Percentiles rank a stretch among this genome's conserved stretches.
These are phyloP conservation scores for Periglandula ipomoeae DNA, from an alignment of 2,329 filamentous ascomycete species.

Conservation along the genomic window DNA sequence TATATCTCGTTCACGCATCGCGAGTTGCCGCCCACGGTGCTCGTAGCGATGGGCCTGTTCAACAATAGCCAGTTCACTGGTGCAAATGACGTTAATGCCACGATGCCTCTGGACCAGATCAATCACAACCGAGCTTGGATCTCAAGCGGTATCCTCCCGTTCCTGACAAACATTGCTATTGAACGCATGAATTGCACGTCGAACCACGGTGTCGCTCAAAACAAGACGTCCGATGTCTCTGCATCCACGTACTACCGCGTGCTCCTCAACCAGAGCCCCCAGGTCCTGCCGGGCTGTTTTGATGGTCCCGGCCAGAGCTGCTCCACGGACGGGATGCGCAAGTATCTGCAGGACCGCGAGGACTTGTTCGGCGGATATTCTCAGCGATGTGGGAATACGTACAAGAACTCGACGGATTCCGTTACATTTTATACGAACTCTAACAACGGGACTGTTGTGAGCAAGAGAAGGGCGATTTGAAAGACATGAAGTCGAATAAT, in stretches of 20 bases:
- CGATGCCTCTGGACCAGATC: constrained; percentile 53
- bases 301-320: constrained; percentile 36
- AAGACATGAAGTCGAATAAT: too few species aligned
- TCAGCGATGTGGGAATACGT: constrained; percentile 26
- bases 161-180: constrained; percentile 56
- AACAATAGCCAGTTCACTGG: constrained; percentile 53
- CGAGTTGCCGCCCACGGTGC: constrained; percentile 56
- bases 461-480: background rate
- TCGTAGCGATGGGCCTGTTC: constrained; percentile 60
- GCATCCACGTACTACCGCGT: constrained; percentile 29
- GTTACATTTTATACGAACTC: constrained; percentile 23
- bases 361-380: constrained; percentile 31
- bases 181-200: constrained; percentile 50
- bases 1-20: constrained; percentile 62
- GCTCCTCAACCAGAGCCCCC: constrained; percentile 34
- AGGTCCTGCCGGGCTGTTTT: constrained; percentile 30
- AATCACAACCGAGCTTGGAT: constrained; percentile 57
- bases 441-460: constrained; percentile 17
- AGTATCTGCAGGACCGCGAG: constrained; percentile 28
- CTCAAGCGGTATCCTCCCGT: constrained; percentile 53
- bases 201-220: background rate
- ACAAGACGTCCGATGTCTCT: background rate
- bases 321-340: constrained; percentile 27
- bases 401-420: constrained; percentile 25
- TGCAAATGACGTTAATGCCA: constrained; percentile 44